Percentiles rank a stretch among this genome's conserved stretches.
Conservation (phyloP, 2,329 filamentous ascomycete genomes). For the Sarocladium kiliense region DNA sequence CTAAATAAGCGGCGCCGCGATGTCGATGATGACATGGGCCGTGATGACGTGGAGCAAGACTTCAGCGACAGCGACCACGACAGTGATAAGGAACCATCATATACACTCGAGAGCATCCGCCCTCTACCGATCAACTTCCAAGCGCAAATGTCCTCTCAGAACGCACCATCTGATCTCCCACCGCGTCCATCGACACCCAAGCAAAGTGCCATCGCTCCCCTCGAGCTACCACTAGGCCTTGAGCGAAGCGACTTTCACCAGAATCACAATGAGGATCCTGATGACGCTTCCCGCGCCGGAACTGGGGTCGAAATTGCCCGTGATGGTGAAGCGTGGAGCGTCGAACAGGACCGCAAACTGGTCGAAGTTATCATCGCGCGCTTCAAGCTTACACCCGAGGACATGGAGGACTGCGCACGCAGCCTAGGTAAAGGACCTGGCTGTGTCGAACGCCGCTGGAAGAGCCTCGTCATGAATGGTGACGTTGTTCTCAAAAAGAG, state of each 20-base stretch:
- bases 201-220: slow-evolving; percentile 54
- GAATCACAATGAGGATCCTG: slow-evolving; percentile 17
- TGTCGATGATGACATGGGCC: slow-evolving; percentile 40
- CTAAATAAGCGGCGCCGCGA: slow-evolving; percentile 49
- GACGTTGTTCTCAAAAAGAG: slow-evolving; percentile 54
- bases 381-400: slow-evolving; percentile 56
- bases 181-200: slow-evolving; percentile 50
- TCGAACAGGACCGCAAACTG: slow-evolving; percentile 59
- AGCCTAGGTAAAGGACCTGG: slow-evolving; percentile 56
- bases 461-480: slow-evolving; percentile 53
- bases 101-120: slow-evolving; percentile 14
- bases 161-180: slow-evolving; percentile 15
- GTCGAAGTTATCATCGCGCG: slow-evolving; percentile 66
- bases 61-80: slow-evolving; percentile 21
- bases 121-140: slow-evolving; percentile 13
- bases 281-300: slow-evolving; percentile 16
- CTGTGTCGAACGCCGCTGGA: slow-evolving; percentile 56
- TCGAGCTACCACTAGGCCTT: slow-evolving; percentile 54
- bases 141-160: slow-evolving; percentile 14
- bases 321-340: slow-evolving; percentile 50
- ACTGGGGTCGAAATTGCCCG: slow-evolving; percentile 37
- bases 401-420: slow-evolving; percentile 64
- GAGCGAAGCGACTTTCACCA: slow-evolving; percentile 54
- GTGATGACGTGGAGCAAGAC: slow-evolving; percentile 25
- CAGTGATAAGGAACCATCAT: slow-evolving; percentile 29